phyloP scores from a whole-genome alignment of 768 basidiomycete genomes.

The Kwoniella sp. region DNA sequence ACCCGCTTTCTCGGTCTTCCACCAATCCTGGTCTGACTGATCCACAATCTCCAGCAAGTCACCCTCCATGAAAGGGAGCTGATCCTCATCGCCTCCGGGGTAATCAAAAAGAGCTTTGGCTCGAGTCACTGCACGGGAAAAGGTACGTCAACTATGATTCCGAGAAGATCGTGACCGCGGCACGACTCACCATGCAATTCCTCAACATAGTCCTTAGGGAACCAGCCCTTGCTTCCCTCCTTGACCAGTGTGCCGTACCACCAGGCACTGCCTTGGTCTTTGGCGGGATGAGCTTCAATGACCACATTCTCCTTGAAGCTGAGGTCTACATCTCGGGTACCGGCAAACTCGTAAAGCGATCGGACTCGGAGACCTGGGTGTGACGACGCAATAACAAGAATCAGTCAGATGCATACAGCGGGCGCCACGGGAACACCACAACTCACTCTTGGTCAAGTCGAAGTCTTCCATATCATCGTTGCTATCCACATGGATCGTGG shows the following conservation, averaged over 20 bases:
- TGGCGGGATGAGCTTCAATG: conserved; percentile 80
- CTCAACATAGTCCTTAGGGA: conserved; percentile 87
- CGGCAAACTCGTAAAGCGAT: conserved; percentile 81
- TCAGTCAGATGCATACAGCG: too few relatives aligned
- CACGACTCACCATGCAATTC: conserved; percentile 67
- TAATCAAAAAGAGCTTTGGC: conserved; percentile 84
- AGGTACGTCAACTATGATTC: neutral
- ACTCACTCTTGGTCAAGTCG: conserved; percentile 55
- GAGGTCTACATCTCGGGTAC: conserved; percentile 84
- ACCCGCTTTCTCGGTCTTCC: conserved; percentile 89
- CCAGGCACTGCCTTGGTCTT: conserved; percentile 79
- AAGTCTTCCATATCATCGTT: conserved; percentile 57
- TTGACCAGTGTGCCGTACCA: conserved; percentile 78
- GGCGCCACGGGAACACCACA: too few relatives aligned
- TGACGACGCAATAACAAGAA: conserved; percentile 1
- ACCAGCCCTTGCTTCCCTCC: conserved; percentile 75
- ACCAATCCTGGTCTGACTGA: conserved; percentile 83
- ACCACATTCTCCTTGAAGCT: conserved; percentile 78
- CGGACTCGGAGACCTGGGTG: conserved; percentile 70
- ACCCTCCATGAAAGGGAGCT: conserved; percentile 82
- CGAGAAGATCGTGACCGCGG: neutral
- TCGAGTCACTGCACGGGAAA: conserved; percentile 59
- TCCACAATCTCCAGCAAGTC: conserved; percentile 80
- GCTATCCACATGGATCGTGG: neutral
- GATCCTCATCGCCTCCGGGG: conserved; percentile 69